Evolutionary conservation across 2,329 filamentous ascomycete species (phyloP).

Genomic region (Monascus ruber): DNA sequence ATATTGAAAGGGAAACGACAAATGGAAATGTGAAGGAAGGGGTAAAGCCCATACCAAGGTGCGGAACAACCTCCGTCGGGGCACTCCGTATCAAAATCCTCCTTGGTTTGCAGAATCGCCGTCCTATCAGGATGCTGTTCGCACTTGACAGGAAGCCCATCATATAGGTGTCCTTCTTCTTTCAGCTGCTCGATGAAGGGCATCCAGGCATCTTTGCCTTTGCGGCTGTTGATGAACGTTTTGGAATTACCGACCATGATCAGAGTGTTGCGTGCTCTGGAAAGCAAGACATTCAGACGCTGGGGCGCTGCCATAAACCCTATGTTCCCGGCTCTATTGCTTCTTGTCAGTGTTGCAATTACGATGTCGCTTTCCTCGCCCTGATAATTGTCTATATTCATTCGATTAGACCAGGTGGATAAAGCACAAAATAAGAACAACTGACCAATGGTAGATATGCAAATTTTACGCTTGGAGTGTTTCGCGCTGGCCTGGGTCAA

Average conservation of each 20-base stretch:
- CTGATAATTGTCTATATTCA: slow-evolving; percentile 58
- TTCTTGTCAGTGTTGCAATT: slow-evolving; percentile 55
- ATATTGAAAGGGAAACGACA: not conserved
- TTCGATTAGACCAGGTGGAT: not conserved
- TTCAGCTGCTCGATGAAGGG: slow-evolving; percentile 48
- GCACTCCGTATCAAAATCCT: slow-evolving; percentile 50
- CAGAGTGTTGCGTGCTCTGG: slow-evolving; percentile 52
- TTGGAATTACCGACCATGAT: slow-evolving; percentile 60
- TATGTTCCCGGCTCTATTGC: slow-evolving; percentile 53
- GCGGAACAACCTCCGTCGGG: slow-evolving; percentile 60
- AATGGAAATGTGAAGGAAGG: not conserved
- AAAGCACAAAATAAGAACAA: not conserved
- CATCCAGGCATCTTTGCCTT: slow-evolving; percentile 47
- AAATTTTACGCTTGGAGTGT: slow-evolving; percentile 41
- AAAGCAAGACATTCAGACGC: slow-evolving; percentile 58
- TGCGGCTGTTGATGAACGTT: slow-evolving; percentile 52
- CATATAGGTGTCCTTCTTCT: slow-evolving; percentile 40
- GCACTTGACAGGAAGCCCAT: slow-evolving; percentile 51
- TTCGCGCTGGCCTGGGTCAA: slow-evolving; percentile 43
- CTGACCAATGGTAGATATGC: slow-evolving; percentile 59
- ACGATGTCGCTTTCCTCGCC: slow-evolving; percentile 67
- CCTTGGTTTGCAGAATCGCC: slow-evolving; percentile 35
- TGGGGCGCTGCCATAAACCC: slow-evolving; percentile 59
- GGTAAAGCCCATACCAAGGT: slow-evolving; percentile 42
- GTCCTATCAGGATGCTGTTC: slow-evolving; percentile 45